A percentile compares a stretch with the other conserved stretches of the same genome.
Evolutionary conservation across 192 early-diverging fungal genomes (phyloP).

Genomic region (Linnemannia zychae): DNA sequence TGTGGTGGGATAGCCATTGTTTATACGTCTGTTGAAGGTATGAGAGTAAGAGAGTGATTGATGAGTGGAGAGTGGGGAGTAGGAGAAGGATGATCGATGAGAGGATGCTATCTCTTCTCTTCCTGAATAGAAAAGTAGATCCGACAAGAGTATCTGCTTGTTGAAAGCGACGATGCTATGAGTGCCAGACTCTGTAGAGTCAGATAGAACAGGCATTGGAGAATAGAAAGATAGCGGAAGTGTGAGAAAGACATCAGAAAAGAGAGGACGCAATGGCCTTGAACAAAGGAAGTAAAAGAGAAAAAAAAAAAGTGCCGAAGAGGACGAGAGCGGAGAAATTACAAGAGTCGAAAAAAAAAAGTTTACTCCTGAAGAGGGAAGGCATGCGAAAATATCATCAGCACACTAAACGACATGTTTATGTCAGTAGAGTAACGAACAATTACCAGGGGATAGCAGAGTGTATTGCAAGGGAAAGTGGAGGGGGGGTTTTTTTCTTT

Average conservation of each 20-base stretch:
- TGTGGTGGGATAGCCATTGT: constrained; percentile 32
- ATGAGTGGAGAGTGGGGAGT: too few species aligned
- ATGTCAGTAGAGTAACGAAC: not conserved
- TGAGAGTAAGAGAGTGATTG: not conserved
- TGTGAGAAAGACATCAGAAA: not conserved
- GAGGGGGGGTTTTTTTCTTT: not conserved
- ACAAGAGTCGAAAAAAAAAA: too few species aligned
- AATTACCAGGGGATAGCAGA: not conserved
- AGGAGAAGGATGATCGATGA: too few species aligned
- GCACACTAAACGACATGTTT: not conserved
- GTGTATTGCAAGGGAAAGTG: too few species aligned
- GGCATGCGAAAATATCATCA: not conserved
- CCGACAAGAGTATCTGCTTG: constrained; percentile 18
- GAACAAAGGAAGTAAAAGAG: not conserved
- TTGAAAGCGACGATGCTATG: constrained; percentile 12
- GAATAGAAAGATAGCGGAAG: not conserved
- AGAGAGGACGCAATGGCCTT: not conserved
- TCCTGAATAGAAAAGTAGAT: not conserved
- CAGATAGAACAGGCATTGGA: not conserved
- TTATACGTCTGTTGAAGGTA: not conserved
- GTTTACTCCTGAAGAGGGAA: not conserved
- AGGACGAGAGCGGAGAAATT: not conserved
- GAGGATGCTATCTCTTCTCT: too few species aligned
- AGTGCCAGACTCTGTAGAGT: not conserved
- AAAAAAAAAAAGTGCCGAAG: not conserved